Base-by-base conservation (phyloP, 2,329 filamentous ascomycete species). In the Beauveria bassiana region DNA sequence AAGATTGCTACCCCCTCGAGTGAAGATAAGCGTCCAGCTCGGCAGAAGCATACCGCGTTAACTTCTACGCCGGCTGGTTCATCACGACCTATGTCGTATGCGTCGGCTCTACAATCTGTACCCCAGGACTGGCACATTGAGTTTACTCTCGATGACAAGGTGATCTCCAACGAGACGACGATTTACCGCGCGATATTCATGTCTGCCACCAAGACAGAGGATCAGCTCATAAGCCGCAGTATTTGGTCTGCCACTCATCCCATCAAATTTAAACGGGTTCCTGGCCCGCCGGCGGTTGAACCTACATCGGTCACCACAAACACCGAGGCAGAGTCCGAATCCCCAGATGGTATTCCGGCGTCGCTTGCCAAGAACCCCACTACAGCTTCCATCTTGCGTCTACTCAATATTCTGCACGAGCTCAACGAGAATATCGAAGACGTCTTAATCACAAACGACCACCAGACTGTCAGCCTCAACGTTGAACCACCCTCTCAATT, bases 71-170 rank as follows among this genome's bases (percentile, higher is more conserved):
- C 80, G 1, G 71, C 84, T 0, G 78, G 87, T 18, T 82, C 86
- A 10, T 82, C 86, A 9, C 82, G 88, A 10, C 82, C 88, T 2
- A 85, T 91, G 74, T 91, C 92, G 0, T 96, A 97, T 72, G 88
- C 92, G 26, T 89, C 90, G 58, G 91, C 91, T 4, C 84, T 96
- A 58, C 90, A 93, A 67, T 80, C 90, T 16, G 79, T 85, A 0
- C 91, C 93, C 1, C 89, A 96, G 70, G 93, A 98, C 70, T 99
- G 95, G 95, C 93, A 99, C 69, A 92, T 99, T 64, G 91, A 98
- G 70, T 99, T 99, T 75, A 93, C 86, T 66, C 83, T 98, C 55
- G 89, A 96, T 65, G 89, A 84, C 59, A 91, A 92, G 72, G 83
- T 89, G 1, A 89, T 99, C 62, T 81, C 90, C 0, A 95, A 93